These are phyloP conservation scores for Quercus alba DNA, from an alignment of 306 rosid genomes.

Conservation along the genomic window DNA sequence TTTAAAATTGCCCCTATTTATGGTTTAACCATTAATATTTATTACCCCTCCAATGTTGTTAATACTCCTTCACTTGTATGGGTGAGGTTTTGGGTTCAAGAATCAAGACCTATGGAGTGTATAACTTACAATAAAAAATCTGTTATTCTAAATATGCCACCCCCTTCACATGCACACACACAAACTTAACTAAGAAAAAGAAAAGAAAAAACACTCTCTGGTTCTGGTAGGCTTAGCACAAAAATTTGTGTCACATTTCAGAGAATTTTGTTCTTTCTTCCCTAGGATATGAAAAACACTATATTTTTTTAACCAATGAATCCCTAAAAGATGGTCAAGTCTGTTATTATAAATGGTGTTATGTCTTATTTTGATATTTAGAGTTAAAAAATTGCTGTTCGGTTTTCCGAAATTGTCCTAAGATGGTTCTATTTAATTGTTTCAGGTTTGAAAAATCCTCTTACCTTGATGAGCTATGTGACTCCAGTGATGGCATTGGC, in stretches of 20 bases:
- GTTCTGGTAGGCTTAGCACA: not conserved
- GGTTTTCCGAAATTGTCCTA: constrained; percentile 8
- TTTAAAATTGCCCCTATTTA: not conserved
- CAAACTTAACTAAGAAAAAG: not conserved
- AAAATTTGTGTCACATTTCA: not conserved
- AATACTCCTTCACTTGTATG: too few relatives aligned
- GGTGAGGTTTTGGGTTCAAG: too few relatives aligned
- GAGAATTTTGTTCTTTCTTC: not conserved
- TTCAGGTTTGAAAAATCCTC: constrained; percentile 90
- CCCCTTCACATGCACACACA: too few relatives aligned
- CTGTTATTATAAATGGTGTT: not conserved
- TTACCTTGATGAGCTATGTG: constrained; percentile 90
- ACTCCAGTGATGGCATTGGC: constrained; percentile 89
- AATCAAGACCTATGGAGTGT: too few relatives aligned
- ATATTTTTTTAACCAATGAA: not conserved
- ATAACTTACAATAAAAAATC: too few relatives aligned
- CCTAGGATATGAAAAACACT: not conserved
- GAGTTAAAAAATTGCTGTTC: constrained; percentile 1
- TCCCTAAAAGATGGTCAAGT: not conserved
- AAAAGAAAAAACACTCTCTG: not conserved
- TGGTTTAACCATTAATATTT: too few relatives aligned
- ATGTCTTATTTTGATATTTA: not conserved
- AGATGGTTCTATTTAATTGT: constrained; percentile 21
- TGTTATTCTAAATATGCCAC: not conserved
- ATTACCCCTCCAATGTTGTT: too few relatives aligned